Conservation (phyloP, 1,284 basidiomycete species). For the Thelephora terrestris region DNA sequence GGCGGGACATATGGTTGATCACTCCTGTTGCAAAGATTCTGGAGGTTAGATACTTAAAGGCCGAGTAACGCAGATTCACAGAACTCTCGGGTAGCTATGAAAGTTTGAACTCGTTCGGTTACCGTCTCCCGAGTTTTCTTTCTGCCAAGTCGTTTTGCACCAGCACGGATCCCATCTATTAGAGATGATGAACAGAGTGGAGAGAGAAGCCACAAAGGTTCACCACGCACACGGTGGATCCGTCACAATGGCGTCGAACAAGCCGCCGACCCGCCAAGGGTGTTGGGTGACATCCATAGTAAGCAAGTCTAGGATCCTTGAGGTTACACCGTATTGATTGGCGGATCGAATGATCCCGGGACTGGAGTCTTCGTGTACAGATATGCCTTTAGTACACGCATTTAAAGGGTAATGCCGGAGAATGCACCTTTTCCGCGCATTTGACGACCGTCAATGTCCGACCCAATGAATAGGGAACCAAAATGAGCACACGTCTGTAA, state of each 20-base stretch:
- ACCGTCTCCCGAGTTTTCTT: conserved; percentile 34
- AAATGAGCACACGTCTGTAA: conserved; percentile 74
- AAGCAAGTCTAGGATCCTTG: conserved; percentile 74
- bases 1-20: conserved; percentile 75
- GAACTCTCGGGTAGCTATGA: not conserved
- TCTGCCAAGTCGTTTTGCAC: conserved; percentile 88
- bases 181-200: not conserved
- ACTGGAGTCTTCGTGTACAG: conserved; percentile 32
- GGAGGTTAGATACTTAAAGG: not conserved
- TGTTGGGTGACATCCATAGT: conserved; percentile 88
- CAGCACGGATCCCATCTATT: conserved; percentile 88
- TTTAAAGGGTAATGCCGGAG: not conserved
- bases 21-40: conserved; percentile 21
- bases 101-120: conserved; percentile 11
- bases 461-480: conserved; percentile 82
- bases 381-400: conserved; percentile 7
- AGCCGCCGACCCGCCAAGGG: conserved; percentile 79
- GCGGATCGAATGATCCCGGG: conserved; percentile 79
- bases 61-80: no score
- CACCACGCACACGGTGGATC: conserved; percentile 72
- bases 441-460: conserved; percentile 95
- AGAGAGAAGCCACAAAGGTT: conserved; percentile 17
- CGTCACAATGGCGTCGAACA: conserved; percentile 93
- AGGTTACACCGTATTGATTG: conserved; percentile 72
- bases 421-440: conserved; percentile 81